A percentile compares a stretch with the other conserved stretches of the same genome.
Conservation (phyloP, 805 yeast genomes). For the Teunomyces funiuensis region DNA sequence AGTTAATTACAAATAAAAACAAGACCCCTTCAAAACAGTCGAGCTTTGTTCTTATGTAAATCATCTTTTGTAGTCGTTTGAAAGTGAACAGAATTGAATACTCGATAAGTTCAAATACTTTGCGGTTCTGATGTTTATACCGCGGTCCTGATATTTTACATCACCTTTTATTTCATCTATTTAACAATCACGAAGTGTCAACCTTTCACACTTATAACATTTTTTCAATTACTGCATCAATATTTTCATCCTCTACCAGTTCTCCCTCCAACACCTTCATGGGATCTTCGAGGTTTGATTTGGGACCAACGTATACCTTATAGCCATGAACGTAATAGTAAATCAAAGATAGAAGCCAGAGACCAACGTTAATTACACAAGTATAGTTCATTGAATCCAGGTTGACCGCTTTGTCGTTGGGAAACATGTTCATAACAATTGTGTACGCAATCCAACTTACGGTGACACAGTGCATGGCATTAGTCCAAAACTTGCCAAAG, state of each 20-base stretch:
- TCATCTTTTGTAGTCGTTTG: too few relatives aligned
- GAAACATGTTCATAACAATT: constrained; percentile 62
- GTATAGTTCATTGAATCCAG: constrained; percentile 66
- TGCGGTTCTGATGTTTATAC: too few relatives aligned
- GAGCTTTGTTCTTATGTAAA: too few relatives aligned
- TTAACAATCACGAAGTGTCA: background rate
- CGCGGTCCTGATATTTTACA: too few relatives aligned
- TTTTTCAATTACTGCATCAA: background rate
- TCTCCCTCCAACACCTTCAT: background rate
- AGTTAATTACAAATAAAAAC: too few relatives aligned
- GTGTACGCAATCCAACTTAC: constrained; percentile 51
- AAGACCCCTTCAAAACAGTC: too few relatives aligned
- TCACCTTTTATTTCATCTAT: too few relatives aligned
- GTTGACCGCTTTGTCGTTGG: constrained; percentile 43
- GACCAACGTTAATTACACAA: constrained; percentile 59
- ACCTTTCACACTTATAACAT: background rate
- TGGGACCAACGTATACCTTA: constrained; percentile 59
- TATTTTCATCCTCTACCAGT: background rate
- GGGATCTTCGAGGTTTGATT: constrained; percentile 12
- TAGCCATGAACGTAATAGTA: constrained; percentile 56
- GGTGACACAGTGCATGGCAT: constrained; percentile 46
- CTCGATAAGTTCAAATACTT: too few relatives aligned
- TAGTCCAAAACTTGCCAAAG: constrained; percentile 51
- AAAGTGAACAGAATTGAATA: too few relatives aligned
- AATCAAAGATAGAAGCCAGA: constrained; percentile 52